phyloP scores from a whole-genome alignment of 2,329 filamentous ascomycete genomes.

The Aphanocladium album region DNA sequence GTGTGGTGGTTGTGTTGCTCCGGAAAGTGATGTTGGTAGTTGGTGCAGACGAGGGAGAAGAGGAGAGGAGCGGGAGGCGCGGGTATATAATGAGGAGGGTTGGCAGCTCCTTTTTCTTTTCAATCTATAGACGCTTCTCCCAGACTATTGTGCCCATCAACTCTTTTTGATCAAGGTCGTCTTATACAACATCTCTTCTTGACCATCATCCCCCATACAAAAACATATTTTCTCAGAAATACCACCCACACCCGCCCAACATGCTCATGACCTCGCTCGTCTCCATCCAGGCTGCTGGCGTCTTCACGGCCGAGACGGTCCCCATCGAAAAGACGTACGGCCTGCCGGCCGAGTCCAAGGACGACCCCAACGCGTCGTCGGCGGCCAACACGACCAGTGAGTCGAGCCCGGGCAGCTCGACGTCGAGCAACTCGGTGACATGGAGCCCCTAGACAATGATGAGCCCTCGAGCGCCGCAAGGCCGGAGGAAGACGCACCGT shows the following conservation, averaged over 20 bases:
- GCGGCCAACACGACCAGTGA: background rate
- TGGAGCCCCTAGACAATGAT: background rate
- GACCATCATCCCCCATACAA: no score
- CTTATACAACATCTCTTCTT: no score
- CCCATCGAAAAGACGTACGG: background rate
- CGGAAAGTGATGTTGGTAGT: no score
- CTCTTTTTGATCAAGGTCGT: no score
- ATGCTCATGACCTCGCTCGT: conserved; percentile 4
- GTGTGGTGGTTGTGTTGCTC: no score
- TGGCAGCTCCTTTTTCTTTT: no score
- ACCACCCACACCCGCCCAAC: background rate
- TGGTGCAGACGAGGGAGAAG: no score
- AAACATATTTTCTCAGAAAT: background rate
- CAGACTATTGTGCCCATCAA: no score
- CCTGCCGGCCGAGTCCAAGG: background rate
- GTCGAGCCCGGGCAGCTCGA: background rate
- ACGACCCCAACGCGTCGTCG: background rate
- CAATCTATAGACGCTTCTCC: no score
- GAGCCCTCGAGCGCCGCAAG: background rate
- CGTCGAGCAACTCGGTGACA: background rate
- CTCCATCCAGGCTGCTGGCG: background rate
- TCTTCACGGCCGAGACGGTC: background rate
- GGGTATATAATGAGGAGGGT: no score
- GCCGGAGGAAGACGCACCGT: background rate
- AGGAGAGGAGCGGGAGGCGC: no score